Percentiles rank a stretch among this genome's conserved stretches.
phyloP scores from a whole-genome alignment of 2,329 filamentous ascomycete genomes.

The Phoma sp. region DNA sequence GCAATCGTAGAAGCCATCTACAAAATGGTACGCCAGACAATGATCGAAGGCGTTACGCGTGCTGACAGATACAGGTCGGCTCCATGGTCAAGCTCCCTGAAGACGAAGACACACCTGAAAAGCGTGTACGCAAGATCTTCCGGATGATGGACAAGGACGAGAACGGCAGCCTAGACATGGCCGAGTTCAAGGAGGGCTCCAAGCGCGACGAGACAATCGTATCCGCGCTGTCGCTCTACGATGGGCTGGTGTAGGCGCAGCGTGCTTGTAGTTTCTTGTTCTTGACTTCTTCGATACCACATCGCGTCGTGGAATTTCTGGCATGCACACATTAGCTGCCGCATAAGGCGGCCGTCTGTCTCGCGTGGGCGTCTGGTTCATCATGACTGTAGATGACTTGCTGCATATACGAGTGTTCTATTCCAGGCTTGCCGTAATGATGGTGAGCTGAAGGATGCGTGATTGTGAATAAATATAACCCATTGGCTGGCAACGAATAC shows the following conservation, averaged over 20 bases:
- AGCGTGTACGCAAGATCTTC: slow-evolving; percentile 98
- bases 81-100: slow-evolving; percentile 99
- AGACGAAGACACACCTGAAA: slow-evolving; percentile 98
- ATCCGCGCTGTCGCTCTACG: slow-evolving; percentile 92
- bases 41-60: background rate
- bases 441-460: too few relatives aligned
- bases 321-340: slow-evolving; percentile 41
- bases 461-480: too few relatives aligned
- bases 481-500: too few relatives aligned
- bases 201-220: slow-evolving; percentile 99
- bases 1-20: slow-evolving; percentile 99
- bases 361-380: slow-evolving; percentile 43
- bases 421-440: background rate
- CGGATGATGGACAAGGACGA: slow-evolving; percentile 99
- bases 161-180: slow-evolving; percentile 94
- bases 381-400: slow-evolving; percentile 37
- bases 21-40: slow-evolving; percentile 79
- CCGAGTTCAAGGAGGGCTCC: slow-evolving; percentile 98
- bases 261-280: slow-evolving; percentile 38
- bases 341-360: slow-evolving; percentile 33
- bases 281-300: slow-evolving; percentile 49
- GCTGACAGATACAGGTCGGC: slow-evolving; percentile 70
- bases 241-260: slow-evolving; percentile 77
- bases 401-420: slow-evolving; percentile 14
- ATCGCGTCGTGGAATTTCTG: slow-evolving; percentile 42